Percentiles rank a stretch among this genome's conserved stretches.
Conservation (phyloP, 768 basidiomycete species). For the Phaeotremella fagi region DNA sequence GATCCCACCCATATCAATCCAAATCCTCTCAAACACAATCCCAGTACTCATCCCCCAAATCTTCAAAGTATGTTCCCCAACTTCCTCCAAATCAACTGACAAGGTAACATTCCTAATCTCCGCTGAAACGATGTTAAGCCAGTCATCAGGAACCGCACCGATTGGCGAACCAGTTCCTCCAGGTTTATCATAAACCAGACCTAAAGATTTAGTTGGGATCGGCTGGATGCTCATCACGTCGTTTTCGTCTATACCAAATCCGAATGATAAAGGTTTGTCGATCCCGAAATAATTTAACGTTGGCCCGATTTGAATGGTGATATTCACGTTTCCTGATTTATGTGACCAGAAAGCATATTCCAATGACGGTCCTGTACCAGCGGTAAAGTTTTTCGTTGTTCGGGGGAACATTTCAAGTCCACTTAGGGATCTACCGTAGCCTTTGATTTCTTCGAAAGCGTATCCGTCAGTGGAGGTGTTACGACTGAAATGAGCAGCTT, state of each 20-base stretch:
- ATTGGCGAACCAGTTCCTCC: not conserved
- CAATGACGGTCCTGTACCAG: conserved; percentile 61
- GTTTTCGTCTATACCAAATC: not conserved
- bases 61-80: not conserved
- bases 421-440: conserved; percentile 59
- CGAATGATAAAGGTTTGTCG: not conserved
- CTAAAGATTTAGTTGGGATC: not conserved
- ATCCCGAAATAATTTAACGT: not conserved
- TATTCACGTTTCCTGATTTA: not conserved
- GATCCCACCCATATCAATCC: not conserved
- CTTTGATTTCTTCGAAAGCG: conserved; percentile 59
- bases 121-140: not conserved
- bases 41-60: not conserved
- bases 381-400: conserved; percentile 58
- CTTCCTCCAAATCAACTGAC: not conserved
- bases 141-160: not conserved
- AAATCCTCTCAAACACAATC: not conserved
- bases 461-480: conserved; percentile 55
- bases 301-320: not conserved
- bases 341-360: conserved; percentile 52
- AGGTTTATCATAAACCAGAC: not conserved
- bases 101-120: not conserved
- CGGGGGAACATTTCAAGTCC: conserved; percentile 61
- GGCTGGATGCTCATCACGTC: not conserved
- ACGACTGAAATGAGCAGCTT: conserved; percentile 59